Conservation (phyloP, 176 grass and related monocot species). For the Bonia amplexicaulis region DNA sequence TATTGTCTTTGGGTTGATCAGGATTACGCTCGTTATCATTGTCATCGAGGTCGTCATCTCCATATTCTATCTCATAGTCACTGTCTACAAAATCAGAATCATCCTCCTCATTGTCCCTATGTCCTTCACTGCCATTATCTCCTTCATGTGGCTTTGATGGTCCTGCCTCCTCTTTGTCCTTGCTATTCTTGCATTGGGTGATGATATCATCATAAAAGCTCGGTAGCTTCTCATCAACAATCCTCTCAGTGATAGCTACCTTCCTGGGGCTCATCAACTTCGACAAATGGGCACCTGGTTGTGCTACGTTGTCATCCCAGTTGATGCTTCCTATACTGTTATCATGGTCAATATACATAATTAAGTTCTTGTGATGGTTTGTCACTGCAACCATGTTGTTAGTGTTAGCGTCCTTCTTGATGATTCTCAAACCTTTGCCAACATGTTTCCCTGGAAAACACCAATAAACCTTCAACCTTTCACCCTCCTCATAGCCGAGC, state of each 20-base stretch:
- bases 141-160: no score
- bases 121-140: background rate
- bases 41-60: background rate
- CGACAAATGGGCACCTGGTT: background rate
- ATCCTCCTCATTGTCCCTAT: background rate
- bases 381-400: background rate
- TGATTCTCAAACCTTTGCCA: background rate
- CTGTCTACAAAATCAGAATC: background rate
- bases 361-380: background rate
- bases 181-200: no score
- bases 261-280: background rate
- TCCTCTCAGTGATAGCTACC: no score
- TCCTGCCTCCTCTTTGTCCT: no score
- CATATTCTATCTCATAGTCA: background rate
- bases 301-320: background rate
- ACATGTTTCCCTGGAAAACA: background rate
- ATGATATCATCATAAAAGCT: no score
- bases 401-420: background rate
- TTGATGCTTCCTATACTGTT: background rate
- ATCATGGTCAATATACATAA: background rate
- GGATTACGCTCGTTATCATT: no score
- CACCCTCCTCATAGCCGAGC: no score
- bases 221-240: no score
- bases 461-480: background rate
- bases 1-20: no score